These are phyloP conservation scores for Arthrobotrys pseudoclavata DNA, from an alignment of 2,329 filamentous ascomycete genomes.

Conservation along the genomic window DNA sequence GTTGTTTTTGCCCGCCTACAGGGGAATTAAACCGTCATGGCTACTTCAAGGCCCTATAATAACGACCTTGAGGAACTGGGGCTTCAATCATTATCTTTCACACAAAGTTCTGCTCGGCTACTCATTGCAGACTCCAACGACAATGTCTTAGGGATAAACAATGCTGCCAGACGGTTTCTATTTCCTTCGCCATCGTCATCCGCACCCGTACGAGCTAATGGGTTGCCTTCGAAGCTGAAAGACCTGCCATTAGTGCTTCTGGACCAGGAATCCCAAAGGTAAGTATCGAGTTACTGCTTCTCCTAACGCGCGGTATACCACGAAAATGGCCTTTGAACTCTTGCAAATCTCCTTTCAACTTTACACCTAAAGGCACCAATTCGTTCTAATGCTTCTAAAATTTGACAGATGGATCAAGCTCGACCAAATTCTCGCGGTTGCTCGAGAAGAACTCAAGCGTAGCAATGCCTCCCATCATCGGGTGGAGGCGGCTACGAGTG, in stretches of 20 bases:
- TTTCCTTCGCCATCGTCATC: constrained; percentile 31
- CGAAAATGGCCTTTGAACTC: constrained; percentile 2
- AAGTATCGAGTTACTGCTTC: constrained; percentile 25
- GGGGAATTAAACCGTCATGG: constrained; percentile 41
- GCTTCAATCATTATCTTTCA: constrained; percentile 51
- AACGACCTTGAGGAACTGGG: constrained; percentile 51
- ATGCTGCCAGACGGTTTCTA: constrained; percentile 42
- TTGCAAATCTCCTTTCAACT: not conserved
- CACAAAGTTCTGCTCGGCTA: constrained; percentile 44
- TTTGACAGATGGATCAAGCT: constrained; percentile 52
- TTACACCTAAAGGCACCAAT: not conserved
- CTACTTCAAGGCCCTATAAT: constrained; percentile 37
- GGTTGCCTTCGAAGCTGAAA: constrained; percentile 27
- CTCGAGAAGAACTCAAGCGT: constrained; percentile 45
- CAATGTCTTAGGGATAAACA: constrained; percentile 46
- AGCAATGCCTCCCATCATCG: constrained; percentile 36
- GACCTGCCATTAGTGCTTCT: constrained; percentile 47
- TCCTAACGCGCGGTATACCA: constrained; percentile 21
- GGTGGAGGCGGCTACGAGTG: constrained; percentile 39
- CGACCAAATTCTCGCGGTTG: constrained; percentile 51
- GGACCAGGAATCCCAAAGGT: constrained; percentile 46
- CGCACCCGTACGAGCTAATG: constrained; percentile 11
- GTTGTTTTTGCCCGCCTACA: constrained; percentile 24
- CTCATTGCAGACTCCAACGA: constrained; percentile 46
- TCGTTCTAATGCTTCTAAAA: constrained; percentile 38